Evolutionary conservation across 306 rosid genomes (phyloP), one percentile per base, ranked within the genome.

Genomic region (Ormosia emarginata): DNA sequence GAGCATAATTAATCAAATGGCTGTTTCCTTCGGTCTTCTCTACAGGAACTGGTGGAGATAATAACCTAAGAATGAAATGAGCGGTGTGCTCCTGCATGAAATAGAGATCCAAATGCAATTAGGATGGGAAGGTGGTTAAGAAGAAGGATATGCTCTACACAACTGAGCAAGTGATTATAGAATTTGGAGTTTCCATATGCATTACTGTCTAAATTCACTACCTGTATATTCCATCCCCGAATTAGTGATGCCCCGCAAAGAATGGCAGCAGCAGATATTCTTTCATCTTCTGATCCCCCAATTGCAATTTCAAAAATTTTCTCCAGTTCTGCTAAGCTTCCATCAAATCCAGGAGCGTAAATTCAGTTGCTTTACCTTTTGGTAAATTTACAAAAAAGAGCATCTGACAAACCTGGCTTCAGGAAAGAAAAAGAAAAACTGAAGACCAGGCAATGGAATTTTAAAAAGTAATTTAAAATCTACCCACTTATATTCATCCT

Each of bases 301-400:
- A 85, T 86, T 81, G 97, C 98, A 85, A 93, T 71, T 86, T 88
- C 94, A 82, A 92, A 93, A 81, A 91, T 80, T 80, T 92, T 96
- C 91, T 96, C 92, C 85, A 96, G 90, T 65, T 96, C 99, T 92
- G 99, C 97, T 88, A 96, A 93, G 91, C 99, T 93, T 96, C 97
- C 99, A 96, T 93, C 89, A 92, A 96, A 96, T 81, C 97, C 97
- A 96, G 90, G 94, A 96, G 98, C 92, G 88, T 95, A 96, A 90
- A 88, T 92, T 96, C 98, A 94, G 95, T 94, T 81, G 96, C 91
- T 89, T 93, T 92, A 89, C 88, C 90, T 86, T 90, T 90, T 90
- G 90, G 85, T 82, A 83, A 90, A 90, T 90, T 88, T 86, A 90
- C 89, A 90, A 94, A 91, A 91, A 93, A 93, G 91, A 92, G 92